Percentiles rank a stretch among this genome's conserved stretches.
These are phyloP conservation scores for Colletotrichum sidae DNA, from an alignment of 2,329 filamentous ascomycete genomes.

Conservation along the genomic window DNA sequence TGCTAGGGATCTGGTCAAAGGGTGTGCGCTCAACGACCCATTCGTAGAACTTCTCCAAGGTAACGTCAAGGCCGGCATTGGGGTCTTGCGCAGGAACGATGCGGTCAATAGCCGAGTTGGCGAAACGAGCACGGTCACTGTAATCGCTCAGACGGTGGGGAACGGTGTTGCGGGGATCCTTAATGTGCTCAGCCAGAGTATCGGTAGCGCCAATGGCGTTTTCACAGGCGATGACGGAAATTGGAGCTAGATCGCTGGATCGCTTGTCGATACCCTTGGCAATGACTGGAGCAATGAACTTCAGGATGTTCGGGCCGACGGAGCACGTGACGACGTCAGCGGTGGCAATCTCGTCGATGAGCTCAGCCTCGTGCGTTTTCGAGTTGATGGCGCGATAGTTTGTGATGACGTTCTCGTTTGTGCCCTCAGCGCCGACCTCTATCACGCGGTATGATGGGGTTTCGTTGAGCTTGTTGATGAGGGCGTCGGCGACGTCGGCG, in stretches of 20 bases:
- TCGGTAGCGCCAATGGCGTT: slow-evolving; percentile 97
- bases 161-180: slow-evolving; percentile 77
- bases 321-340: slow-evolving; percentile 96
- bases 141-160: slow-evolving; percentile 75
- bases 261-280: slow-evolving; percentile 91
- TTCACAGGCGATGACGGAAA: slow-evolving; percentile 97
- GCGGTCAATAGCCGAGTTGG: slow-evolving; percentile 98
- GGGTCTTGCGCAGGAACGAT: slow-evolving; percentile 93
- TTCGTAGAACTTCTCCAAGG: slow-evolving; percentile 98
- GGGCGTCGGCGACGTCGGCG: slow-evolving; percentile 87
- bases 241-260: slow-evolving; percentile 70
- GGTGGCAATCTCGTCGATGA: slow-evolving; percentile 85
- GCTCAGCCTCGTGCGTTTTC: slow-evolving; percentile 82
- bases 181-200: slow-evolving; percentile 85
- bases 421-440: slow-evolving; percentile 88
- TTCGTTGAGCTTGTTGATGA: slow-evolving; percentile 84
- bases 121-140: slow-evolving; percentile 83
- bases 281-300: slow-evolving; percentile 95
- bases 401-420: slow-evolving; percentile 83
- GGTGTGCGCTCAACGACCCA: slow-evolving; percentile 95
- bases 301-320: slow-evolving; percentile 94
- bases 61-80: slow-evolving; percentile 86
- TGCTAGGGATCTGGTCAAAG: slow-evolving; percentile 80
- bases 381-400: slow-evolving; percentile 99
- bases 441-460: slow-evolving; percentile 88